Base-by-base conservation (phyloP, 306 rosid species). In the Sicyos edulis region DNA sequence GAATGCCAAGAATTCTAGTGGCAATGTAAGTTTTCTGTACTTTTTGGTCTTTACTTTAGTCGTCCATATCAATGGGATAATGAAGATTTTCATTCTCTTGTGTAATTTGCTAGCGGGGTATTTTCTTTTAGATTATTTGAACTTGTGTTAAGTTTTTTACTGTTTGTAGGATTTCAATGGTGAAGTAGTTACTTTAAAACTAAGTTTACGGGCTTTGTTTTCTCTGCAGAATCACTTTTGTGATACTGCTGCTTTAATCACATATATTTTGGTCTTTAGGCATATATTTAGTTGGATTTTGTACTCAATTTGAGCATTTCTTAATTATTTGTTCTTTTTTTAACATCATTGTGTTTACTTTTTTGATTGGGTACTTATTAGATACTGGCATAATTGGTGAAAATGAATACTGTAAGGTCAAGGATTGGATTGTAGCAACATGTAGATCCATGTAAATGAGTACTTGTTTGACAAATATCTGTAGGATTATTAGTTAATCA, bases 21-120 rank as follows among this genome's bases (percentile, higher is more conserved):
- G 96, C 58, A 91, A 92, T 77, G 98, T 90, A 77, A 78, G 92
- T 81, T 72, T 58, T 68, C 16, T 60, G 32, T 10, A 22, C 9
- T 71, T 60, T 42, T 58, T 71, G 61, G 37, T 58, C 76, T 17
- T 45, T 8, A 56, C 56, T 77, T 58, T 26, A 54, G 71, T 50
- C 70, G 47, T 11, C 45, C n/a, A 42, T 29, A 44, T 72, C 69
- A 21, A 42, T 51, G 59, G 13, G 75, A 13, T 50, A 14, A 9
- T 15, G 49, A 52, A 29, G 44, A 26, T 15, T 12, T 74, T 53
- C 71, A 9, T 42, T 7, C 47, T 42, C 10, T 37, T 37, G 47
- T 42, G 47, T 42, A 42, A 42, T 42, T 42, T 42, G 47, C 47
- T 8, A 6, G 45, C 45, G 45, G 6, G 45, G 7, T 40, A 40